Base-by-base conservation (phyloP, 106 monocot genomes). In the Allium sativum region DNA sequence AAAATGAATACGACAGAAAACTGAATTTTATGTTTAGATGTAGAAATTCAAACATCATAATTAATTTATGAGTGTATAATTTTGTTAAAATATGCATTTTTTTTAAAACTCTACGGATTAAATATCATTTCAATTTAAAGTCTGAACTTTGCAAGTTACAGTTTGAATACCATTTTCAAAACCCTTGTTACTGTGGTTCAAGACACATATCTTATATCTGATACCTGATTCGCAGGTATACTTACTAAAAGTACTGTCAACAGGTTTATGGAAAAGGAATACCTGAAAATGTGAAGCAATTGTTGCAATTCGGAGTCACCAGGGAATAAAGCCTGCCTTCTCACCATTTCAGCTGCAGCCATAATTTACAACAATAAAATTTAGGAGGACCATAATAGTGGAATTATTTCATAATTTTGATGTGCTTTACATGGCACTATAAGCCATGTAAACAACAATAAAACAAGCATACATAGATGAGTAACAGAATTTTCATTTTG, bases 271-370 rank as follows among this genome's bases (percentile, higher is more conserved):
- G 3, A 31, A 40, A 53, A 9, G 31, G 5, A 31, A 2, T 65
- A 92, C 96, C 91, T 88, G 78, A 99, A 99, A 64, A 99, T 99
- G 70, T 99, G 88, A 68, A 99, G 98, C 56, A 99, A 74, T 60
- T 99, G 98, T 74, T 99, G 98, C 66, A 99, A 74, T 62, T 99
- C 98, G 6, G 98, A 99, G 64, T 99, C 98, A 18, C 98, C 98
- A 67, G 85, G 74, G 58, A 99, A 99, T 40, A 99, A 66, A 53
- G 92, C 82, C 73, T 99, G 98, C 51, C 92, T 82, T 71, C 98
- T 79, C 46, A 77, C 88, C 98, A 99, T 99, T 77, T 99, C 98
- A 77, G 98, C 98, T 98, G 83, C 59, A 65, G 10, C 44, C 9
- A 17, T 5, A 45, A 21, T 9, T 17, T 14, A 45, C 10, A 15